Percentiles rank a stretch among this genome's conserved stretches.
These are phyloP conservation scores for Metschnikowia vanudenii DNA, from an alignment of 805 yeast species.

Conservation along the genomic window DNA sequence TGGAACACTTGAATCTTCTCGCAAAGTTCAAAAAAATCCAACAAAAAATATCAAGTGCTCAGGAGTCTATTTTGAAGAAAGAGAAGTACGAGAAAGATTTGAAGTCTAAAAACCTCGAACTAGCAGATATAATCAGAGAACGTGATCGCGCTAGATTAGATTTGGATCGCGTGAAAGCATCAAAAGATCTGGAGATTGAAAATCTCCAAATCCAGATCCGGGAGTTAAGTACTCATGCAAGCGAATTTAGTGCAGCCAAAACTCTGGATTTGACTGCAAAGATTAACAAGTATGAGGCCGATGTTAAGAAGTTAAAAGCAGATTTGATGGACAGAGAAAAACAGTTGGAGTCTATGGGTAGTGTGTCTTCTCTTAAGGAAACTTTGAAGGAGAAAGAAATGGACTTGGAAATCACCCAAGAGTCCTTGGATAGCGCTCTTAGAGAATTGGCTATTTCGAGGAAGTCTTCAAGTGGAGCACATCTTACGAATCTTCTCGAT, in stretches of 20 bases:
- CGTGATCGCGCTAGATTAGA: constrained; percentile 87
- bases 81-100: constrained; percentile 80
- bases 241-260: constrained; percentile 59
- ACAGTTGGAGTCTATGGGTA: constrained; percentile 23
- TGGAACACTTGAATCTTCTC: constrained; percentile 80
- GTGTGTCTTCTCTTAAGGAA: constrained; percentile 36
- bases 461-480: constrained; percentile 48
- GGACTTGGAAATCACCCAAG: constrained; percentile 76
- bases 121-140: constrained; percentile 85
- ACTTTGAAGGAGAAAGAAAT: constrained; percentile 65
- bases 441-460: constrained; percentile 54
- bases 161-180: constrained; percentile 65
- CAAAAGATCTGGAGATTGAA: constrained; percentile 64
- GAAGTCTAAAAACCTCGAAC: constrained; percentile 80
- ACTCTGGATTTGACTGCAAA: constrained; percentile 60
- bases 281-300: constrained; percentile 61
- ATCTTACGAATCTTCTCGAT: constrained; percentile 58
- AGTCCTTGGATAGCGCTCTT: constrained; percentile 72
- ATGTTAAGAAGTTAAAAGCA: constrained; percentile 50
- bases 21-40: constrained; percentile 77
- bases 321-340: constrained; percentile 30
- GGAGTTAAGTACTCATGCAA: constrained; percentile 55
- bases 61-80: constrained; percentile 81
- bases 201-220: constrained; percentile 62
- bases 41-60: constrained; percentile 84